Evolutionary conservation across 208 protist genomes (phyloP).

Genomic region (Acanthamoeba royreba): DNA sequence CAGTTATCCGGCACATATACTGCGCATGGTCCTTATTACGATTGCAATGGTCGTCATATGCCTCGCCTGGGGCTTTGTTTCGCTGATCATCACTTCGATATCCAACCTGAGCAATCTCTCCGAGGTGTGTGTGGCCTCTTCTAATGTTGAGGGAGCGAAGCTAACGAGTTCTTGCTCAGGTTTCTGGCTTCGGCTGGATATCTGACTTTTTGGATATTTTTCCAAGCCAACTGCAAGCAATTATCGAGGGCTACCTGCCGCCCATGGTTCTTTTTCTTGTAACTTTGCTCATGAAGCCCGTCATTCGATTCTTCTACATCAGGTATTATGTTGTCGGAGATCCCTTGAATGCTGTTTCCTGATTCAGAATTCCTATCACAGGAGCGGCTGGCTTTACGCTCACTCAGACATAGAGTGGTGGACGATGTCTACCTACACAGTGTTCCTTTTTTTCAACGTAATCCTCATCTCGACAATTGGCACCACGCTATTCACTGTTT

Average conservation of each 20-base stretch:
- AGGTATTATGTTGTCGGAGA: no score
- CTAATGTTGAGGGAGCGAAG: no score
- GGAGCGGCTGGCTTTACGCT: conserved; percentile 1
- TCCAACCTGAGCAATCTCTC: background rate
- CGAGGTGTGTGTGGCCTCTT: no score
- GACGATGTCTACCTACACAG: conserved; percentile 34
- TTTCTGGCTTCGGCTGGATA: background rate
- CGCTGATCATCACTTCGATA: background rate
- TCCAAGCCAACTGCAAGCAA: background rate
- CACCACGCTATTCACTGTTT: background rate
- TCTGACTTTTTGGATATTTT: background rate
- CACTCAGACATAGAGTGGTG: background rate
- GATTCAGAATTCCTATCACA: no score
- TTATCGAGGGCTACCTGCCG: conserved; percentile 12
- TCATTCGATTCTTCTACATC: conserved; percentile 2
- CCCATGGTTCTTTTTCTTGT: background rate
- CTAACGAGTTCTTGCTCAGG: background rate
- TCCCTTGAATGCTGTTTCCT: no score
- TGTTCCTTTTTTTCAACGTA: conserved; percentile 31
- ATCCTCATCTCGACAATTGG: conserved; percentile 4
- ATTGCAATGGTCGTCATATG: background rate
- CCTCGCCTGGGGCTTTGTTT: background rate
- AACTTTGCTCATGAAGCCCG: conserved; percentile 6
- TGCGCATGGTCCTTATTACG: background rate
- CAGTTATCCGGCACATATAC: background rate